phyloP scores from a whole-genome alignment of 2,329 filamentous ascomycete genomes.

The Dactylellina cionopaga region DNA sequence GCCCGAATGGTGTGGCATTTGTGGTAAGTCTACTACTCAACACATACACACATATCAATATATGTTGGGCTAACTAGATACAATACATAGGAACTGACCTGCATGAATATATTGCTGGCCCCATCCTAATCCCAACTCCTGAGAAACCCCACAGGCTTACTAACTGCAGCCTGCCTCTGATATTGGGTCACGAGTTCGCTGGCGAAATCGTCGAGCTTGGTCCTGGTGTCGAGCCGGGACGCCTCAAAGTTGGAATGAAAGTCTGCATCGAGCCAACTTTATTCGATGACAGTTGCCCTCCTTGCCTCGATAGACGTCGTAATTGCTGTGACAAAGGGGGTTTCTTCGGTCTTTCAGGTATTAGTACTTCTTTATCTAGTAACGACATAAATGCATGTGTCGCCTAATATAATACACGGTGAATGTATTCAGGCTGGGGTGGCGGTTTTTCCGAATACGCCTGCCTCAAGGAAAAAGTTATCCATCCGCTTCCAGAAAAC shows the following conservation, averaged over 20 bases:
- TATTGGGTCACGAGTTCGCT: slow-evolving; percentile 73
- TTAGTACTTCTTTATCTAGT: not conserved
- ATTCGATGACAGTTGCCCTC: slow-evolving; percentile 63
- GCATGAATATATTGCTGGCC: slow-evolving; percentile 44
- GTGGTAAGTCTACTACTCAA: slow-evolving; percentile 25
- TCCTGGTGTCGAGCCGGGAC: slow-evolving; percentile 60
- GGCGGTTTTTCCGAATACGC: slow-evolving; percentile 61
- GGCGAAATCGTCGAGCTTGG: slow-evolving; percentile 71
- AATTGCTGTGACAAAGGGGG: slow-evolving; percentile 70
- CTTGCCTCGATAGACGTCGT: slow-evolving; percentile 66
- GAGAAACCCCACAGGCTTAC: slow-evolving; percentile 66
- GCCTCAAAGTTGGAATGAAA: slow-evolving; percentile 67
- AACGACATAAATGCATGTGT: not conserved
- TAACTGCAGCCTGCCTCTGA: slow-evolving; percentile 68
- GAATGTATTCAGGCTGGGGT: slow-evolving; percentile 56
- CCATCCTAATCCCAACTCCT: slow-evolving; percentile 31
- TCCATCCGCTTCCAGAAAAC: slow-evolving; percentile 61
- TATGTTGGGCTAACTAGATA: not conserved
- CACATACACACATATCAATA: not conserved
- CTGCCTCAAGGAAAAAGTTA: slow-evolving; percentile 68
- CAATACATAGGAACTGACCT: slow-evolving; percentile 29
- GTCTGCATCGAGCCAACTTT: slow-evolving; percentile 70
- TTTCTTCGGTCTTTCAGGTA: slow-evolving; percentile 64
- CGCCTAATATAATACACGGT: not conserved
- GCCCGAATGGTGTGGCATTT: slow-evolving; percentile 50